Evolutionary conservation across 2,329 filamentous ascomycete species (phyloP).

Genomic region (Monosporascus cannonballus): DNA sequence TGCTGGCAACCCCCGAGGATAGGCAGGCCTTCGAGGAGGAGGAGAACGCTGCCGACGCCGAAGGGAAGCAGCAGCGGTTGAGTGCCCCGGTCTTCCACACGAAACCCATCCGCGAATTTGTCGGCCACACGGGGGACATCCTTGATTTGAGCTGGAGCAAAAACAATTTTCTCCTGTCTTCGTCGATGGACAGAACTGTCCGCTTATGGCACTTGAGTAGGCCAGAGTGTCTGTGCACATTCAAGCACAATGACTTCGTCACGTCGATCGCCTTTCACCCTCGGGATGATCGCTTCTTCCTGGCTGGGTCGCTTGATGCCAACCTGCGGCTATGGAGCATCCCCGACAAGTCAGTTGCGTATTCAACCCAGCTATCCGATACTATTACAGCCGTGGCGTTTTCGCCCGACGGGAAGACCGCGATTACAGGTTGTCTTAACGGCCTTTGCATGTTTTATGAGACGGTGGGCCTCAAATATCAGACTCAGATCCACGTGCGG

Average conservation of each 20-base stretch:
- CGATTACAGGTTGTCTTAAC: conserved; percentile 81
- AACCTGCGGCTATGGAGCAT: conserved; percentile 93
- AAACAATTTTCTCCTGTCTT: conserved; percentile 94
- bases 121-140: conserved; percentile 78
- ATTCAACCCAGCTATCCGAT: conserved; percentile 68
- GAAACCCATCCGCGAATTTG: conserved; percentile 72
- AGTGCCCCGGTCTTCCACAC: conserved; percentile 86
- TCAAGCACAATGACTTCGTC: conserved; percentile 92
- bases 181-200: conserved; percentile 97
- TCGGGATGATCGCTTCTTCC: conserved; percentile 90
- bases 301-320: conserved; percentile 86
- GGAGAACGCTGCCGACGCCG: conserved; percentile 41
- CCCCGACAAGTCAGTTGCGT: conserved; percentile 89
- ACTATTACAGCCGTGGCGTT: conserved; percentile 94
- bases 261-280: conserved; percentile 94
- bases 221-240: conserved; percentile 81
- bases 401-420: conserved; percentile 82
- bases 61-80: conserved; percentile 51
- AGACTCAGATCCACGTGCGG: conserved; percentile 86
- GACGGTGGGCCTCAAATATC: conserved; percentile 79
- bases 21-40: conserved; percentile 67
- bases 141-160: conserved; percentile 97
- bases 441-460: conserved; percentile 88
- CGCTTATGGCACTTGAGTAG: conserved; percentile 87
- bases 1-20: conserved; percentile 77